These are phyloP conservation scores for Neurospora sp. DNA, from an alignment of 495 filamentous ascomycete genomes.

Conservation along the genomic window DNA sequence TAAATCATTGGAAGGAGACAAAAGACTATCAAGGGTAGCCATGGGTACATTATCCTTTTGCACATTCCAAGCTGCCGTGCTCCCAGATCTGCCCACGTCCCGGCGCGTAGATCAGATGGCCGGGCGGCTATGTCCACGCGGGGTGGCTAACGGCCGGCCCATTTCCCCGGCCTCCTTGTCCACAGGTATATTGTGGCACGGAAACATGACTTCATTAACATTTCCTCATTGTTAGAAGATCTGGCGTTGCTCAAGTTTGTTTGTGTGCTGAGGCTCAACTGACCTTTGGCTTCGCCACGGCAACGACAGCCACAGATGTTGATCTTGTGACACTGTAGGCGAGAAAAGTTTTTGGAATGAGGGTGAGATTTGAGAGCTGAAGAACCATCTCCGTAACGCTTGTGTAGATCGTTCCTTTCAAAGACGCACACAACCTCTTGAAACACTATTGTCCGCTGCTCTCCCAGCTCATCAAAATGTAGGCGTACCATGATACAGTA, in stretches of 20 bases:
- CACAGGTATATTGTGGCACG: not conserved
- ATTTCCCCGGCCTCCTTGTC: not conserved
- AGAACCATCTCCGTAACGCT: not conserved
- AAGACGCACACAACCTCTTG: not conserved
- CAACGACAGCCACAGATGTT: not conserved
- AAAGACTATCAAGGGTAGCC: not conserved
- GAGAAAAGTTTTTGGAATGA: not conserved
- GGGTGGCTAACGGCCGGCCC: not conserved
- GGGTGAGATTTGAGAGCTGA: not conserved
- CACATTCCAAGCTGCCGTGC: not conserved
- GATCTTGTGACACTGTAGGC: not conserved
- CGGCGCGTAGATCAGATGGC: not conserved
- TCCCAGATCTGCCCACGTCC: not conserved
- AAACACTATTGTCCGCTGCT: not conserved
- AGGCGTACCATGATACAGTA: not conserved
- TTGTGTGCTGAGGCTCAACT: not conserved
- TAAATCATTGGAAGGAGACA: not conserved
- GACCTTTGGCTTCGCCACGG: not conserved
- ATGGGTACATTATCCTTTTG: not conserved
- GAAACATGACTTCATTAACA: not conserved
- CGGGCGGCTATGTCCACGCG: not conserved
- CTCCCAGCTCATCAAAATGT: not conserved
- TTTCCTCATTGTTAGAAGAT: not conserved
- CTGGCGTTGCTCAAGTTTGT: not conserved
- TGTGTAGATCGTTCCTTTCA: not conserved